Conservation (phyloP, 192 early-diverging fungal genomes). For the Entophlyctis luteolus region DNA sequence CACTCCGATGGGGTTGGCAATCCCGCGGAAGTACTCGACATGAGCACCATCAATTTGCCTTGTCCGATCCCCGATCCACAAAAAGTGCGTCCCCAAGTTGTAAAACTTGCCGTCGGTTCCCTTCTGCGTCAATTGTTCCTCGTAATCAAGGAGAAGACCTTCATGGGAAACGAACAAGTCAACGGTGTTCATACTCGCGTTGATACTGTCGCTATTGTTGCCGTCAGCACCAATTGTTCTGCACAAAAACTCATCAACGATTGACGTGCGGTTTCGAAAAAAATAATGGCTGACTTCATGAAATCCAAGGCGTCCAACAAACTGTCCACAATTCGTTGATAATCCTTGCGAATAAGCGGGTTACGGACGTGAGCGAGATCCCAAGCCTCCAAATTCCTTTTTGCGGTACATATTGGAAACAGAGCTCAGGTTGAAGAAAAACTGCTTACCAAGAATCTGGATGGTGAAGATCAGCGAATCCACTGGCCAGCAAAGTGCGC, state of each 20-base stretch:
- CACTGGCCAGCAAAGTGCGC: constrained; percentile 73
- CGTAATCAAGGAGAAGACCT: constrained; percentile 91
- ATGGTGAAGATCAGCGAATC: constrained; percentile 89
- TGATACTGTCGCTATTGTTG: constrained; percentile 44
- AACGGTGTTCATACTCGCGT: constrained; percentile 71
- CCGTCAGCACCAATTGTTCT: constrained; percentile 78
- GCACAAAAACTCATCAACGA: neutral
- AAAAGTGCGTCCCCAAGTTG: constrained; percentile 92
- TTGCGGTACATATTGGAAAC: neutral
- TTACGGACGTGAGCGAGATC: constrained; percentile 85
- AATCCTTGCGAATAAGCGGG: constrained; percentile 72
- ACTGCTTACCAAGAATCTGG: constrained; percentile 54
- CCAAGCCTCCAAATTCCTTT: constrained; percentile 63
- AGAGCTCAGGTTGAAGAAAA: neutral
- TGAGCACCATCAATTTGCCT: constrained; percentile 92
- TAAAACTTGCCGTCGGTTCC: constrained; percentile 52
- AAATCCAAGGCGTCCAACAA: constrained; percentile 87
- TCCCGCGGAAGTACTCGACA: constrained; percentile 96
- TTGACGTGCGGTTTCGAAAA: neutral
- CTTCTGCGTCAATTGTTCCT: constrained; percentile 74
- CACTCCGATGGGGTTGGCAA: constrained; percentile 94
- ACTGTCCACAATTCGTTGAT: constrained; percentile 84
- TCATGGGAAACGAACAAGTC: constrained; percentile 94
- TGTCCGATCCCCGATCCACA: constrained; percentile 99
- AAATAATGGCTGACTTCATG: constrained; percentile 52